Percentiles rank a stretch among this genome's conserved stretches.
These are phyloP conservation scores for Ophiosphaerella korrae DNA, from an alignment of 2,329 filamentous ascomycete species.

Conservation along the genomic window DNA sequence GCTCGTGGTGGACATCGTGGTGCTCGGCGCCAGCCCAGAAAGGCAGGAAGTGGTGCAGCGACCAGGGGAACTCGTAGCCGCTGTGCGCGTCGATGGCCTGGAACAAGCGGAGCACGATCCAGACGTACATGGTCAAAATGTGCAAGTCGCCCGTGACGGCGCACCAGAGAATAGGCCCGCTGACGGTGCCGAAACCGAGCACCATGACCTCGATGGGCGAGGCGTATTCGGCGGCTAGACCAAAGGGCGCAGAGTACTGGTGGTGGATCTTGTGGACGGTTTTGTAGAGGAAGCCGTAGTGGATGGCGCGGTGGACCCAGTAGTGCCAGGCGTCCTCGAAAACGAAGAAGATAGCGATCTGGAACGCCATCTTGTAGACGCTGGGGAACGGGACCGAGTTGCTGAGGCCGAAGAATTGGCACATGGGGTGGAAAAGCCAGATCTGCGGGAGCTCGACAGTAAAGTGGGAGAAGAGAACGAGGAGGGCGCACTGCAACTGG, in stretches of 20 bases:
- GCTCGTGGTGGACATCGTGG: constrained; percentile 96
- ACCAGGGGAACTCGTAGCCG: constrained; percentile 98
- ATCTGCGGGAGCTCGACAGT: constrained; percentile 98
- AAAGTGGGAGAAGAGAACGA: constrained; percentile 94
- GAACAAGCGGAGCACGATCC: constrained; percentile 92
- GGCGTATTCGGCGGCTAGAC: constrained; percentile 94
- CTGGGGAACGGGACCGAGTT: constrained; percentile 90
- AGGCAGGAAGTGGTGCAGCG: constrained; percentile 89
- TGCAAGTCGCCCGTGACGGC: constrained; percentile 84
- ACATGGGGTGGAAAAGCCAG: constrained; percentile 98
- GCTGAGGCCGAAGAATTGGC: constrained; percentile 86
- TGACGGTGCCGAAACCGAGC: constrained; percentile 84
- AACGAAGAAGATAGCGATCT: constrained; percentile 93
- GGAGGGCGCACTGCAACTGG: constrained; percentile 90
- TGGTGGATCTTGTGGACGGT: constrained; percentile 98
- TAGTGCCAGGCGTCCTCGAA: constrained; percentile 99
- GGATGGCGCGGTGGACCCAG: constrained; percentile 90
- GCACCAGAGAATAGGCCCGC: constrained; percentile 82
- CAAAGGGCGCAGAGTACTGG: constrained; percentile 97
- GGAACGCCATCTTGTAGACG: constrained; percentile 82
- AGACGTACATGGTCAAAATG: constrained; percentile 96
- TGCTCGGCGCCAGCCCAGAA: constrained; percentile 98
- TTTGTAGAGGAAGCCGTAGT: constrained; percentile 90
- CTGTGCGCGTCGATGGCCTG: constrained; percentile 98
- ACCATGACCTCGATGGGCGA: constrained; percentile 97